phyloP scores from a whole-genome alignment of 169 alveolate species.

The Plasmodium malariae region DNA sequence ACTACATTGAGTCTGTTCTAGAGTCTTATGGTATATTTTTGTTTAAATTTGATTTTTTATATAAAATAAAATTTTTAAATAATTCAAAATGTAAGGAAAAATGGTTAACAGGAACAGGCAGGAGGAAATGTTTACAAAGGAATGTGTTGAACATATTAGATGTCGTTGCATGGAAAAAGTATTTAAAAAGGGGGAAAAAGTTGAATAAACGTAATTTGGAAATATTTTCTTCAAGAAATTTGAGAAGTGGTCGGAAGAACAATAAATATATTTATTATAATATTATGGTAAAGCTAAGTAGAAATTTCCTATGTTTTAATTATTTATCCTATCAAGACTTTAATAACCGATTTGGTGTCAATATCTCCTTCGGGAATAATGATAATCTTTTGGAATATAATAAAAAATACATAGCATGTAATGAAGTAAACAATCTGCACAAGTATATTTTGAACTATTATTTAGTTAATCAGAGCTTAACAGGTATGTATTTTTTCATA shows the following conservation, averaged over 20 bases:
- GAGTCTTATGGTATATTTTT: conserved; percentile 50
- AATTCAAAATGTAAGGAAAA: not conserved
- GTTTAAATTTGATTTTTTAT: conserved; percentile 21
- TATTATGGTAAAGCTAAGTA: conserved; percentile 43
- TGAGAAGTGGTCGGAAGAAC: not conserved
- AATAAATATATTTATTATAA: conserved; percentile 11
- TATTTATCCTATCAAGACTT: conserved; percentile 22
- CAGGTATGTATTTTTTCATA: conserved; percentile 47
- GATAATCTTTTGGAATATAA: conserved; percentile 16
- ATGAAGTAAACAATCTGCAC: conserved; percentile 32
- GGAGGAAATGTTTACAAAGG: not conserved
- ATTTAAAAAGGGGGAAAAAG: not conserved
- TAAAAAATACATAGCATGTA: conserved; percentile 22
- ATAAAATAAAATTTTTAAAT: conserved; percentile 25
- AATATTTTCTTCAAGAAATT: not conserved
- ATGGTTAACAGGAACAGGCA: not conserved
- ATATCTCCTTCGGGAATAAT: not conserved
- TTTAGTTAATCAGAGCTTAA: conserved; percentile 33
- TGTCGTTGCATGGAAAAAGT: not conserved
- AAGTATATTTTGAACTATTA: conserved; percentile 30
- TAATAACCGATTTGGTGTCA: not conserved
- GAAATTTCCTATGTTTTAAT: conserved; percentile 57
- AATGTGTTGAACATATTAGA: not conserved
- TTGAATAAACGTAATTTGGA: not conserved
- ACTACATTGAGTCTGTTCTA: conserved; percentile 18